Base-by-base conservation (phyloP, 1,284 basidiomycete species). In the Sporisorium graminicola region DNA sequence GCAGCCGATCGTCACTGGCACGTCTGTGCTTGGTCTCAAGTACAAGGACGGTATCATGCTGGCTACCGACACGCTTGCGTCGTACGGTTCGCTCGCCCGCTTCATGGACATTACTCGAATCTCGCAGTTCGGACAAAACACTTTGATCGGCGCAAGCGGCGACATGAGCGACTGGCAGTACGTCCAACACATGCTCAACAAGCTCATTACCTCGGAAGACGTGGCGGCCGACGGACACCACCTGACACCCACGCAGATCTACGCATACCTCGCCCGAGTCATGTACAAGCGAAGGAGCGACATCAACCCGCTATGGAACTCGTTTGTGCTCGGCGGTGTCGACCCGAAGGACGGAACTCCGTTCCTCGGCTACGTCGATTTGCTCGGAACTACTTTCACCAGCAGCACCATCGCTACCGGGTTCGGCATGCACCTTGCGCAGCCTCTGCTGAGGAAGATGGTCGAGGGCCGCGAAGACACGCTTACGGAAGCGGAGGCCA, bases 161-260 rank as follows among this genome's bases (percentile, higher is more conserved):
- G 96, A 99, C 88, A 94, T 99, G 92, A 93, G 93, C 82, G 97
- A 99, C 87, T 98, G 94, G 88, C 97, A 99, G 86, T 92, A 94
- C 86, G 90, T 98, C 77, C 93, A 96, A 84, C 89, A 89, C 72
- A 84, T 92, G 68, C 76, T 84, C 26, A 70, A 71, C 55, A 78
- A 84, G 60, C 66, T 81, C 51, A 76, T 82, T 75, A 82, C 69
- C 44, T 90, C 92, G 56, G 95, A 99, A 86, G 90, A 92, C 74
- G 90, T 92, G 18, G 88, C 90, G 35, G 90, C 90, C 70, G 97
- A 99, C 83, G 92, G 91, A 0, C 94, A 98, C 85, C 88, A 89
- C 29, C 90, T 99, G 10, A 92, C 94, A 10, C 94, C 97, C 0
- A 88, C 89, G 2, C 94, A 99, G 85, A 92, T 99, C 74, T 98